Evolutionary conservation across 192 early-diverging fungal species (phyloP), one percentile per base, ranked within the genome.

Genomic region (Umbelopsis ramanniana): DNA sequence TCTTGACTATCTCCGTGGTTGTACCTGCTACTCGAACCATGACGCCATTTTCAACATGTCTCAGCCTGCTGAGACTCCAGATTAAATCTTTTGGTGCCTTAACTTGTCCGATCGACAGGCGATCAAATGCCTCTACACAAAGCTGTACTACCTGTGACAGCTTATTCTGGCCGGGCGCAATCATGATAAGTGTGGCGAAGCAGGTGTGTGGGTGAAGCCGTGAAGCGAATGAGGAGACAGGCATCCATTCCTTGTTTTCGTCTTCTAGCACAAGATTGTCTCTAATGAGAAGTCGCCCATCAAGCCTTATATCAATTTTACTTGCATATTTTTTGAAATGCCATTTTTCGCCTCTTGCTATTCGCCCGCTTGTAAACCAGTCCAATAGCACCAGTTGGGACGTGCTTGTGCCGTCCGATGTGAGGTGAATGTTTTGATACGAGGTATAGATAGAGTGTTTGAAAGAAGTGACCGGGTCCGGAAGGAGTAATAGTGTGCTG

Each of bases 381-480:
- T 96, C 95, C 35, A 96, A 76, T 9, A 95, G 69, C 0, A 95
- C 81, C 10, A 94, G 63, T 26, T 89, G 90, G 0, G 86, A 82
- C n/a, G 74, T 75, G 2, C 35, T 47, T 23, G 83, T 70, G 14
- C 74, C 68, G 22, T 74, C 29, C 11, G 60, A 72, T 29, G 69
- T 60, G 19, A 92, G 52, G 14, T 76, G 55, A 19, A 94, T 79
- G 6, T 24, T 45, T 72, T 96, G 94, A 26, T 79, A 67, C 75
- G 91, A 90, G 57, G 73, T 81, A 63, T 90, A 96, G 23, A 79
- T 68, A 0, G 93, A 83, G 29, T 79, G 84, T 19, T 81, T 69
- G 55, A 95, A 95, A 70, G 89, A 92, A 6, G 89, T 92, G 10
- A 94, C 90, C 1, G 93, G 94, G 46, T 94, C 93, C 6, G 94